phyloP scores from a whole-genome alignment of 164 flowering plant genomes.

The Pachysandra terminalis region DNA sequence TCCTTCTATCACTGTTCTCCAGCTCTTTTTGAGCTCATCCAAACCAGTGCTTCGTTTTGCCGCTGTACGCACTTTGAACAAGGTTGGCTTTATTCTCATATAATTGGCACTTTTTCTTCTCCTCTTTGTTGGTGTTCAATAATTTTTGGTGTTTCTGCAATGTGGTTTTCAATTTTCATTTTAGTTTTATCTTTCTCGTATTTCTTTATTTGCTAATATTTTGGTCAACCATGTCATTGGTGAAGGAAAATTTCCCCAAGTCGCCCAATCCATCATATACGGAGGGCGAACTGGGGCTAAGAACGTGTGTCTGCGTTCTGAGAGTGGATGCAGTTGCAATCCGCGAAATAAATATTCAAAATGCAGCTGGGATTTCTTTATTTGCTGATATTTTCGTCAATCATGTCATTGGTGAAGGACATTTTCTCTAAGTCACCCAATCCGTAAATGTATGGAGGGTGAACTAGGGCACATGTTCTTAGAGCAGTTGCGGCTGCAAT shows the following conservation, averaged over 20 bases:
- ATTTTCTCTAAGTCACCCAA: no score
- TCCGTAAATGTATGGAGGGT: no score
- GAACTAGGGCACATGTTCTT: no score
- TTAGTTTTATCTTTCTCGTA: neutral
- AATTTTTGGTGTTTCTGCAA: neutral
- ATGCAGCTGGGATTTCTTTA: no score
- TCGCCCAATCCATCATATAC: no score
- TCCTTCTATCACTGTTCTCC: slow-evolving; percentile 82
- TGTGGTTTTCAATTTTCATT: neutral
- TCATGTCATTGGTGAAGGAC: no score
- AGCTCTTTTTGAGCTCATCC: slow-evolving; percentile 76
- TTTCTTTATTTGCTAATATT: neutral
- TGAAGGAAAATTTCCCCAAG: neutral
- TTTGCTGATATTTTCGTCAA: no score
- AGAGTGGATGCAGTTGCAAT: no score
- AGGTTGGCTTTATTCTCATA: slow-evolving; percentile 32
- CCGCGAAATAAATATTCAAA: no score
- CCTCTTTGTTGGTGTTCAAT: neutral
- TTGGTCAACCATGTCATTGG: neutral
- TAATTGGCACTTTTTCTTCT: neutral
- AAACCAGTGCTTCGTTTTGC: slow-evolving; percentile 86
- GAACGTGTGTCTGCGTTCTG: no score
- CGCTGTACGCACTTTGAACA: slow-evolving; percentile 77
- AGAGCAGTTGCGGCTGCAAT: no score
- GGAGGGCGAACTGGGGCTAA: no score